Conservation (phyloP, 2,329 filamentous ascomycete species). For the Macrophomina phaseolina region DNA sequence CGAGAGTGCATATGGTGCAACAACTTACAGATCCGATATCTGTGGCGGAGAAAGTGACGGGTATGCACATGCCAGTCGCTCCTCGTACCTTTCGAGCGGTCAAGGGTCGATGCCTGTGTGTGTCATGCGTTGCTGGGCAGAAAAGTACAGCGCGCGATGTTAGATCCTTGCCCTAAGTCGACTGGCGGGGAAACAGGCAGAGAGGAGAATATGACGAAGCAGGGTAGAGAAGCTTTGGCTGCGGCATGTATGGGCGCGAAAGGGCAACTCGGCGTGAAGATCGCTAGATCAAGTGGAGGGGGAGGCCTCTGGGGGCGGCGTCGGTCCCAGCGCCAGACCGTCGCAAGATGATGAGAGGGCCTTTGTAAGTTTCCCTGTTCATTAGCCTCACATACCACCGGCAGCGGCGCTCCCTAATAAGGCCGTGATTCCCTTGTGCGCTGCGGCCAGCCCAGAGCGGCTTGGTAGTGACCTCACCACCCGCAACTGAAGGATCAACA, state of each 20-base stretch:
- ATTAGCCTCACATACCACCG: conserved; percentile 2
- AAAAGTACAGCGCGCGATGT: conserved; percentile 3
- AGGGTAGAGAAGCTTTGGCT: conserved; percentile 25
- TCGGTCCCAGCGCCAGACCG: conserved; percentile 11
- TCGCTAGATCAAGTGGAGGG: conserved; percentile 13
- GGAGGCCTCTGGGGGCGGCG: conserved; percentile 7
- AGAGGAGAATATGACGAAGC: neutral
- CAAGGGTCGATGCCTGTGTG: conserved; percentile 18
- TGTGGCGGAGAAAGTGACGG: conserved; percentile 19
- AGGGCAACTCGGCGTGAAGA: conserved; percentile 16
- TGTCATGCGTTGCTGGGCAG: conserved; percentile 21
- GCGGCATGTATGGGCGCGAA: conserved; percentile 8
- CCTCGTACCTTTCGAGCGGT: conserved; percentile 24
- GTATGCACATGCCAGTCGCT: conserved; percentile 23
- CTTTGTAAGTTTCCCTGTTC: conserved; percentile 3
- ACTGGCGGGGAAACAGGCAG: conserved; percentile 20
- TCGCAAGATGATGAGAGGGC: conserved; percentile 17
- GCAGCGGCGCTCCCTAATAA: conserved; percentile 19
- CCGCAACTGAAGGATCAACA: conserved; percentile 14
- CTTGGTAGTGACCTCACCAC: conserved; percentile 22
- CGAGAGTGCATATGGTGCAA: conserved; percentile 12
- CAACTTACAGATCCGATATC: conserved; percentile 24
- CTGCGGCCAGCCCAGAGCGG: conserved; percentile 24
- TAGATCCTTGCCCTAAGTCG: conserved; percentile 23
- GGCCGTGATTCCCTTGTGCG: conserved; percentile 15